Evolutionary conservation across 2,329 filamentous ascomycete genomes (phyloP).

Genomic region (Beauveria sp.): DNA sequence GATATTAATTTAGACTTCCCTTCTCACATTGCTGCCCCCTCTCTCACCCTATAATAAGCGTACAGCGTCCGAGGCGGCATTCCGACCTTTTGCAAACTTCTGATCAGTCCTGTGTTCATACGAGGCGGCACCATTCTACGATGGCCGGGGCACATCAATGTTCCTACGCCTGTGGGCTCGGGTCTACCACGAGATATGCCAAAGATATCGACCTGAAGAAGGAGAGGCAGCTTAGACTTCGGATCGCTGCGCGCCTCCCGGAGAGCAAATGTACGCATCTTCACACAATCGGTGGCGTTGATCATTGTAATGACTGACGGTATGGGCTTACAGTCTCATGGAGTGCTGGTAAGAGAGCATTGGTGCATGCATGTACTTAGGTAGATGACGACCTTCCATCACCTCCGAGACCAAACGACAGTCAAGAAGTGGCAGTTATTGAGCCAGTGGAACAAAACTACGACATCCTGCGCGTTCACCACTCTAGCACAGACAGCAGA

Average conservation of each 20-base stretch:
- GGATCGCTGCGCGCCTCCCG: not conserved
- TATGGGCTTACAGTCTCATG: not conserved
- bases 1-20: not conserved
- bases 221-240: not conserved
- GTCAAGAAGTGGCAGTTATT: not conserved
- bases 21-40: not conserved
- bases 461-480: conserved; percentile 12
- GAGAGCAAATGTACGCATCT: not conserved
- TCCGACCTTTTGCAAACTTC: not conserved
- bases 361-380: not conserved
- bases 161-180: not conserved
- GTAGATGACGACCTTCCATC: not conserved
- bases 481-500: conserved; percentile 6
- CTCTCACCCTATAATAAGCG: not conserved
- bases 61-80: not conserved
- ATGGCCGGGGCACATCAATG: not conserved
- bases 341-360: not conserved
- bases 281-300: not conserved
- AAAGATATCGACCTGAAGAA: not conserved
- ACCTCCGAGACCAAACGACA: not conserved
- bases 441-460: conserved; percentile 3
- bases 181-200: not conserved
- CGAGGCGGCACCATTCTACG: not conserved
- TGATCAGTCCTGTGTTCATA: not conserved
- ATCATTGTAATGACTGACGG: not conserved